Evolutionary conservation across 1,139 yeast species (phyloP).

Genomic region (Suhomyces atakaporum): DNA sequence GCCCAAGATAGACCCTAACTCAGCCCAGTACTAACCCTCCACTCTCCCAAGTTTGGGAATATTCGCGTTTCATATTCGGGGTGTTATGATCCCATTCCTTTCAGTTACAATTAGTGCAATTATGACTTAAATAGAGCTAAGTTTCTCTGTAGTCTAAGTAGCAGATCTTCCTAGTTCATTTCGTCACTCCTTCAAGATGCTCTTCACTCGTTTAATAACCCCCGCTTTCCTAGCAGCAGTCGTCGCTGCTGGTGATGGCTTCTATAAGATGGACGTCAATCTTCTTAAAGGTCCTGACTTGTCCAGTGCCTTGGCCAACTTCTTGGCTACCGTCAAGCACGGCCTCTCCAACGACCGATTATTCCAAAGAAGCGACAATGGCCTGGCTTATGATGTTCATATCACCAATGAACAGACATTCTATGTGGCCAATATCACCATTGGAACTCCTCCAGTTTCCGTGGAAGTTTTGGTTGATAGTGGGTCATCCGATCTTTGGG

Average conservation of each 20-base stretch:
- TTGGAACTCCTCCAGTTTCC: constrained; percentile 58
- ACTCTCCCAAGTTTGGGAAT: no score
- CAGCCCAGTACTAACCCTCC: no score
- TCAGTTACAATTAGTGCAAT: background rate
- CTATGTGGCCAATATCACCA: constrained; percentile 41
- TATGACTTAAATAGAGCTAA: background rate
- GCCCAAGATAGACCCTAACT: no score
- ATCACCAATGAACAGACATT: constrained; percentile 18
- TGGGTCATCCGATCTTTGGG: constrained; percentile 73
- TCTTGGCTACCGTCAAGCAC: constrained; percentile 12
- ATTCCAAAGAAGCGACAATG: background rate
- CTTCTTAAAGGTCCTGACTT: constrained; percentile 22
- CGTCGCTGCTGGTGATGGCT: constrained; percentile 24
- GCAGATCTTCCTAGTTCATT: background rate
- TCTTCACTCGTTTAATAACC: constrained; percentile 20
- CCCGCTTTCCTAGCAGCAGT: constrained; percentile 13
- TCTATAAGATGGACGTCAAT: constrained; percentile 24
- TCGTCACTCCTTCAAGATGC: constrained; percentile 5
- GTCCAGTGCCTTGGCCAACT: constrained; percentile 17
- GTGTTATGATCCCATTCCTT: background rate
- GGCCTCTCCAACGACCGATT: constrained; percentile 1
- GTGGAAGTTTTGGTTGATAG: constrained; percentile 62
- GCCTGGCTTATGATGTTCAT: constrained; percentile 7
- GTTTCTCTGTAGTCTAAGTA: background rate
- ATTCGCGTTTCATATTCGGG: background rate